Evolutionary conservation across 345 rosid species (phyloP), one percentile per base, ranked within the genome.

Genomic region (Heritiera littoralis): DNA sequence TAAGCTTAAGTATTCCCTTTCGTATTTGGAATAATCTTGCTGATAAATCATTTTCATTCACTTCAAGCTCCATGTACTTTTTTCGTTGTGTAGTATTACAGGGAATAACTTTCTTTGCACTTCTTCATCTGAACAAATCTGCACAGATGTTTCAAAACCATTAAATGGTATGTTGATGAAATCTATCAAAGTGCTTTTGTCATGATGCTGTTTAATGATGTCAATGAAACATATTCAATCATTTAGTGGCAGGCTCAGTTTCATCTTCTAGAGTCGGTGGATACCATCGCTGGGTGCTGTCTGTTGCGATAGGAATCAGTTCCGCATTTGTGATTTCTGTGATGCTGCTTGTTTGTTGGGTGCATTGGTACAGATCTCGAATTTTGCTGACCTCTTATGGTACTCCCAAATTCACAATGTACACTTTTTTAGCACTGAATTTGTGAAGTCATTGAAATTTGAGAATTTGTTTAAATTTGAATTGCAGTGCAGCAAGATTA

Each of bases 401-500:
- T 96, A 89, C 77, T 75, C 69, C 61, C 68, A 28, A 49, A 71
- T 41, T 75, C 9, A 8, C 48, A 23, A 17, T 23, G 55, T 32
- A 3, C 18, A 0, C 23, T 49, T 59, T 61, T 38, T 66, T 15
- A 6, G 0, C 14, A 63, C 30, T 64, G 66, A 45, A 43, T 61
- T 60, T 13, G 28, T 75, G 2, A 23, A 46, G 15, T 45, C 18
- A 9, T 61, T 63, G 15, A 35, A n/a, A 7, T 75, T 41, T 20
- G 38, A 46, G 40, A 75, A 75, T 38, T 72, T 73, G 32, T 73
- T 14, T 74, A 59, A 48, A 64, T 69, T 72, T 80, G 74, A 32
- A 38, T 84, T 32, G 41, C 89, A 94, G 98, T 91, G 86, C 93
- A 92, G 85, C 98, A 92, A 86, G 98, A 96, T 82, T 94, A 86